These are phyloP conservation scores for Plantago ovata DNA, from an alignment of 257 asterid genomes.

Conservation along the genomic window DNA sequence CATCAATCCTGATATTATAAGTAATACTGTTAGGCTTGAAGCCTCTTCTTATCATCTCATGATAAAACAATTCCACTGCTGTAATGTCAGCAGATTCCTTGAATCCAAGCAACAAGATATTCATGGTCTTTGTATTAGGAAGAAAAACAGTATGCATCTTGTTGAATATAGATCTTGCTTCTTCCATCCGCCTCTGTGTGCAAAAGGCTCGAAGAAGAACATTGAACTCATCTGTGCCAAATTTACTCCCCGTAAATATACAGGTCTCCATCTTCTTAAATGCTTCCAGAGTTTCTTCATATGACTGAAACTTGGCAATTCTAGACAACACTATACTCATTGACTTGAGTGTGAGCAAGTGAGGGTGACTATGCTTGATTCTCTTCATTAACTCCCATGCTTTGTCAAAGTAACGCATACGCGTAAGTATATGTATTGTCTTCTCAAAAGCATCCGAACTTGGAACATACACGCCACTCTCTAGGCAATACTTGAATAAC, in stretches of 20 bases:
- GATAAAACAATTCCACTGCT: slow-evolving; percentile 81
- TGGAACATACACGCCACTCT: slow-evolving; percentile 42
- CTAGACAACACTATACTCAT: slow-evolving; percentile 87
- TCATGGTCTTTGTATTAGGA: slow-evolving; percentile 81
- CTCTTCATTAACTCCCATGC: slow-evolving; percentile 73
- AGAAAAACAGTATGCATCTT: slow-evolving; percentile 56
- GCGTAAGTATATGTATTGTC: slow-evolving; percentile 77
- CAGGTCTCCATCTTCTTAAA: slow-evolving; percentile 74
- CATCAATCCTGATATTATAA: slow-evolving; percentile 63
- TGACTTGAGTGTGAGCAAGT: slow-evolving; percentile 73
- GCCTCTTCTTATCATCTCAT: slow-evolving; percentile 87
- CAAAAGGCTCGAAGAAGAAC: slow-evolving; percentile 81
- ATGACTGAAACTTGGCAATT: slow-evolving; percentile 69
- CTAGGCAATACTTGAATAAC: slow-evolving; percentile 62
- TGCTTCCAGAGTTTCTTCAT: slow-evolving; percentile 69
- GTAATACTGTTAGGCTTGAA: slow-evolving; percentile 67
- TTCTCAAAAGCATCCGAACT: slow-evolving; percentile 86
- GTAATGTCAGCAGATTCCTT: slow-evolving; percentile 81
- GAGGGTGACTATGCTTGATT: slow-evolving; percentile 48
- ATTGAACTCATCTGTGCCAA: slow-evolving; percentile 74
- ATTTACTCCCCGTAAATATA: slow-evolving; percentile 42
- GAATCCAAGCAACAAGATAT: slow-evolving; percentile 83
- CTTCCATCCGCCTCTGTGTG: slow-evolving; percentile 84
- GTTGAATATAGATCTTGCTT: slow-evolving; percentile 78
- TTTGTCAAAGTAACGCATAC: slow-evolving; percentile 85